phyloP scores from a whole-genome alignment of 768 basidiomycete genomes.

The Candolleomyces eurysporus region DNA sequence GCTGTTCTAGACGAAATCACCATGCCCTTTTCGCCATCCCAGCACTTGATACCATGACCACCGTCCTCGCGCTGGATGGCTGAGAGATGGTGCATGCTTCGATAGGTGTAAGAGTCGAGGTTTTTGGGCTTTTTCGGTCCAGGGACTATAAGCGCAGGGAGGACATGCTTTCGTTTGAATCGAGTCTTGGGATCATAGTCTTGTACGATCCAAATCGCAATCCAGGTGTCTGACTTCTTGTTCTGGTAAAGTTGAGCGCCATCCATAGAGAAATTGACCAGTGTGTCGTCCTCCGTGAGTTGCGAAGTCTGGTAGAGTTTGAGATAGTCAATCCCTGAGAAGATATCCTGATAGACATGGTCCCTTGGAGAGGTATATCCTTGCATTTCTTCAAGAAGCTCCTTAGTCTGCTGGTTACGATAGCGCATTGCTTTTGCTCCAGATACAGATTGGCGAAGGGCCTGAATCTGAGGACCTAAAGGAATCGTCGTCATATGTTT shows the following conservation, averaged over 20 bases:
- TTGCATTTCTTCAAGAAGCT: conserved; percentile 18
- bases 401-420: conserved; percentile 16
- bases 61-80: conserved; percentile 13
- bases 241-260: conserved; percentile 42
- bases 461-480: conserved; percentile 41
- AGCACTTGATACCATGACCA: conserved; percentile 2
- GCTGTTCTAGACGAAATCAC: conserved; percentile 4
- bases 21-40: conserved; percentile 3
- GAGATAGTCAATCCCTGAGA: conserved; percentile 27
- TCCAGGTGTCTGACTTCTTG: conserved; percentile 43
- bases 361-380: background rate
- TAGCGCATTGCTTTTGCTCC: conserved; percentile 28
- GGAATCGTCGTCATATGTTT: conserved; percentile 37
- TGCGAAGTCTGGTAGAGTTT: no score
- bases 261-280: conserved; percentile 35
- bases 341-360: conserved; percentile 26
- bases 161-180: conserved; percentile 22
- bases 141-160: conserved; percentile 25
- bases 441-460: conserved; percentile 18
- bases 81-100: conserved; percentile 15
- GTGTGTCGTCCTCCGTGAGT: no score
- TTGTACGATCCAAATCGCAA: conserved; percentile 38
- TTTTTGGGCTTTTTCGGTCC: conserved; percentile 27
- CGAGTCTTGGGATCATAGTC: conserved; percentile 22
- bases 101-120: conserved; percentile 22